phyloP scores from a whole-genome alignment of 345 rosid genomes.

The Microcos paniculata region DNA sequence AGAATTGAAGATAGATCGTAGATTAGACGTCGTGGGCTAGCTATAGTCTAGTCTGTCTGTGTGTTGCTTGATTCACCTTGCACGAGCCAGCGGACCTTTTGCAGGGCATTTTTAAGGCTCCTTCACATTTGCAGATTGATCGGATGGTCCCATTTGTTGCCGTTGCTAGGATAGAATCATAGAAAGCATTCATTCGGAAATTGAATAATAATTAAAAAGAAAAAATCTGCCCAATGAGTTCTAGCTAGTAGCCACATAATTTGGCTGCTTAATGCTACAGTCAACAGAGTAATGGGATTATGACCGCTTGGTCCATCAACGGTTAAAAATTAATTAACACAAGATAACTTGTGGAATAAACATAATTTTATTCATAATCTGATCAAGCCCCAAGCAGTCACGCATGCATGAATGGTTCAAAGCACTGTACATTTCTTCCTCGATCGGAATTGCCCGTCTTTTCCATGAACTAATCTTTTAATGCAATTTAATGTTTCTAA shows the following conservation, averaged over 20 bases:
- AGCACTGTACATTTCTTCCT: not conserved
- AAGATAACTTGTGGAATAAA: too few relatives aligned
- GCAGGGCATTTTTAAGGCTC: not conserved
- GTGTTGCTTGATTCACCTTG: not conserved
- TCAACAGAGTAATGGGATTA: too few relatives aligned
- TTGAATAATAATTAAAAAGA: too few relatives aligned
- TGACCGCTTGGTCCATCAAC: too few relatives aligned
- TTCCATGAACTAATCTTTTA: not conserved
- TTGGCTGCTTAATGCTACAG: not conserved
- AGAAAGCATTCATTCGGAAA: too few relatives aligned
- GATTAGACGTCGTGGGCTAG: too few relatives aligned
- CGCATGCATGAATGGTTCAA: not conserved
- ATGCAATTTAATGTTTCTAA: not conserved
- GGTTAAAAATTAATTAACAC: too few relatives aligned
- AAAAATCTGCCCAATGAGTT: too few relatives aligned
- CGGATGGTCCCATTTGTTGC: not conserved
- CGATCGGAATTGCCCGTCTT: not conserved
- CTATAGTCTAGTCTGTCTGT: too few relatives aligned
- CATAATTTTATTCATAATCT: too few relatives aligned
- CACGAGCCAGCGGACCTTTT: not conserved
- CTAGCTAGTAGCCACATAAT: not conserved
- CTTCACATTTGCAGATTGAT: not conserved
- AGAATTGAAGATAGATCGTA: too few relatives aligned
- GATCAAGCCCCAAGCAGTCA: not conserved
- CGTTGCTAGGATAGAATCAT: not conserved